Base-by-base conservation (phyloP, 495 filamentous ascomycete species). In the Aspergillus diversus region DNA sequence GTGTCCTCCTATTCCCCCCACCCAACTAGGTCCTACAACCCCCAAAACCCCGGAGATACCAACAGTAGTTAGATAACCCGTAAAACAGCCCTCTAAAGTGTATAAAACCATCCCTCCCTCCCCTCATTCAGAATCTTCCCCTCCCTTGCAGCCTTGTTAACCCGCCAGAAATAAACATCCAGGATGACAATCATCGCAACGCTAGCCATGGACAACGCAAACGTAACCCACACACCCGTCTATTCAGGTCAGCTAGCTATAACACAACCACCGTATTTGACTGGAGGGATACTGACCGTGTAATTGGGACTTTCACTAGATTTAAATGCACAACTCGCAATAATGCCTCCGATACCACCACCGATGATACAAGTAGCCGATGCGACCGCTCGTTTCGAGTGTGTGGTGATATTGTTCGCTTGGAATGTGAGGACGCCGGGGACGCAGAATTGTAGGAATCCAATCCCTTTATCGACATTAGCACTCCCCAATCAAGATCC, bases 281-380 rank as follows among this genome's bases (percentile, higher is more conserved):
- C n/a, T n/a, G n/a, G n/a, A n/a, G n/a, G n/a, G n/a, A n/a, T n/a
- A 27, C 21, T 27, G 21, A 27, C 61, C 1, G 53, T 61, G 33
- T 65, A 65, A 42, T 35, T 16, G 3, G 58, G 63, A 12, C 63
- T 65, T 37, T 65, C 63, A 52, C 35, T 48, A 8, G 63, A 65
- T 17, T 65, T 65, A 58, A 65, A 65, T 2, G 63, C 35, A 21
- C 61, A 58, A 33, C 63, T 61, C 3, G 63, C 63, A 31, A 65
- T 58, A 16, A 65, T 65, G 1, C 63, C 63, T 35, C 63, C 63
- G 9, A 65, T 32, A 5, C 63, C 63, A 0, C 58, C 63, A 13
- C 63, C 58, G 39, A 65, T 61, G 53, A 65, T 47, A 33, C 63
- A 65, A 16, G 63, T 65, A 7, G 63, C 63, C 6, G 63, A 61